These are phyloP conservation scores for Aspergillus proliferans DNA, from an alignment of 2,329 filamentous ascomycete genomes.

Conservation along the genomic window DNA sequence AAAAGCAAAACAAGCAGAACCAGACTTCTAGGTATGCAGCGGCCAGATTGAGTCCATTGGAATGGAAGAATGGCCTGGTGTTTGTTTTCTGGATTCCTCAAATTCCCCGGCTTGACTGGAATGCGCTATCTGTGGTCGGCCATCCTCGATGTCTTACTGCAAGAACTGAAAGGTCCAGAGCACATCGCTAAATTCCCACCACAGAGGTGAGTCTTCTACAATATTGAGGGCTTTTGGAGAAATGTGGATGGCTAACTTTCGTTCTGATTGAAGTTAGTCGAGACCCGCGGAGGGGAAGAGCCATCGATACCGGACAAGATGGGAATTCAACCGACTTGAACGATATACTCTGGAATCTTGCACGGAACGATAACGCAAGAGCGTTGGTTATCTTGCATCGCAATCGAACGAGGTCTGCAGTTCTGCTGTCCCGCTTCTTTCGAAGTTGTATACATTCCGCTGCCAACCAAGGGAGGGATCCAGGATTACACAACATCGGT, in stretches of 20 bases:
- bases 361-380: too few species aligned
- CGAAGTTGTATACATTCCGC: not conserved
- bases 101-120: conserved; percentile 15
- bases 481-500: not conserved
- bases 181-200: too few species aligned
- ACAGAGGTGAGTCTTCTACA: too few species aligned
- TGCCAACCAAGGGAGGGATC: not conserved
- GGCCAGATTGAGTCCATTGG: conserved; percentile 8
- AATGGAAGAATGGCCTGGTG: conserved; percentile 6
- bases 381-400: too few species aligned
- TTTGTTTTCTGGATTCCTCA: conserved; percentile 14
- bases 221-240: too few species aligned
- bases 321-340: too few species aligned
- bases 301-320: too few species aligned
- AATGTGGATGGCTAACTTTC: too few species aligned
- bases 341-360: too few species aligned
- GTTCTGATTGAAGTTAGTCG: too few species aligned
- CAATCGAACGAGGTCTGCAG: not conserved
- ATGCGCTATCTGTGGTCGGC: conserved; percentile 6
- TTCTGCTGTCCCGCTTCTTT: not conserved
- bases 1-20: too few species aligned
- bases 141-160: not conserved
- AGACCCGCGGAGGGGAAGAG: too few species aligned
- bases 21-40: conserved; percentile 6
- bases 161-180: not conserved